Conservation (phyloP, 768 basidiomycete species). For the Lentinus tigrinus region DNA sequence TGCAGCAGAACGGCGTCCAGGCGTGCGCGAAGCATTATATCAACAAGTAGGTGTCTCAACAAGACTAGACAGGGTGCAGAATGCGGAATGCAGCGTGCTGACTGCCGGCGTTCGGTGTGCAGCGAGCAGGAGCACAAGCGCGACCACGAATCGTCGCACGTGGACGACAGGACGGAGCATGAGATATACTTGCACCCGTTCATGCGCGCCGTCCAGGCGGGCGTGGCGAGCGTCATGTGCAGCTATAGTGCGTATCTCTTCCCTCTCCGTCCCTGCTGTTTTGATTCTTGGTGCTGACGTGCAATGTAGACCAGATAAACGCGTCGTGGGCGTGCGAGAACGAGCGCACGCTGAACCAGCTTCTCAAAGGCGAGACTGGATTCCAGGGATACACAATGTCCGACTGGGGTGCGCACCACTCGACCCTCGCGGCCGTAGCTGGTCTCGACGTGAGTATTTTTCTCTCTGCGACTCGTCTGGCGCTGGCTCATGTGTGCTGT, state of each 20-base stretch:
- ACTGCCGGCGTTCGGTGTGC: background rate
- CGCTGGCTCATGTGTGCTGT: background rate
- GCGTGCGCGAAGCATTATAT: slow-evolving; percentile 86
- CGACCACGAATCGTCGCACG: slow-evolving; percentile 55
- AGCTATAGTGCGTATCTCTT: slow-evolving; percentile 54
- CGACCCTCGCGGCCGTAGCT: slow-evolving; percentile 56
- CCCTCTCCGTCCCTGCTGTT: no score
- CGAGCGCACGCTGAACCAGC: slow-evolving; percentile 64
- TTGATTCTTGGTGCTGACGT: no score
- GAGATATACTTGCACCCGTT: slow-evolving; percentile 75
- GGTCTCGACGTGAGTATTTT: slow-evolving; percentile 58
- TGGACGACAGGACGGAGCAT: slow-evolving; percentile 79
- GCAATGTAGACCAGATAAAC: slow-evolving; percentile 55
- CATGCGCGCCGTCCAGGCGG: slow-evolving; percentile 70
- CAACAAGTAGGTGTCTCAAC: slow-evolving; percentile 52
- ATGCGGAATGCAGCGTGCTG: no score
- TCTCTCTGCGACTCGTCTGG: no score
- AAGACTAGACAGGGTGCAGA: background rate
- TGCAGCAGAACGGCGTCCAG: slow-evolving; percentile 79
- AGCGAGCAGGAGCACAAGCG: slow-evolving; percentile 73
- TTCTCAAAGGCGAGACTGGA: slow-evolving; percentile 73
- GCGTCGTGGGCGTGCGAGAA: slow-evolving; percentile 77
- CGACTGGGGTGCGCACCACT: slow-evolving; percentile 69
- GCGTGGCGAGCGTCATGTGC: slow-evolving; percentile 74
- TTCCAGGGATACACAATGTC: slow-evolving; percentile 81